Evolutionary conservation across 306 rosid genomes (phyloP).

Genomic region (Casuarina cunninghamiana): DNA sequence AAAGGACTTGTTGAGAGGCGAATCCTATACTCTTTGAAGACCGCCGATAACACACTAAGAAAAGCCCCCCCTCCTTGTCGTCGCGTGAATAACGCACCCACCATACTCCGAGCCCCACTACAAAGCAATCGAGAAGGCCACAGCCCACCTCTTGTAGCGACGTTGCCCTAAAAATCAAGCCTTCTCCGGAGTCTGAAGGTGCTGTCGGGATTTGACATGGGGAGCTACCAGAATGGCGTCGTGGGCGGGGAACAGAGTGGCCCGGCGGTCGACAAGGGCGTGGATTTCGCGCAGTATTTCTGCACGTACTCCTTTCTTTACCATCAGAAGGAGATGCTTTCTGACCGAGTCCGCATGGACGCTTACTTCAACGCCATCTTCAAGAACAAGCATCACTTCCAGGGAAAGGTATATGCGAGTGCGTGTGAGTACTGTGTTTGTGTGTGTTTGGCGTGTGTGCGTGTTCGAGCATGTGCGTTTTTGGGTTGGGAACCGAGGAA

Average conservation of each 20-base stretch:
- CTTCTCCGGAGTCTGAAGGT: not conserved
- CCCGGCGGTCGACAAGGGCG: slow-evolving; percentile 64
- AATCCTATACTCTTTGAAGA: too few relatives aligned
- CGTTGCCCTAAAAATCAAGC: slow-evolving; percentile 44
- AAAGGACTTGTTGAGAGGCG: too few relatives aligned
- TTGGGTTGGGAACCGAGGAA: not conserved
- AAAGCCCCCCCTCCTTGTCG: too few relatives aligned
- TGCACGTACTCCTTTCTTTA: slow-evolving; percentile 90
- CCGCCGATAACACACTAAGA: too few relatives aligned
- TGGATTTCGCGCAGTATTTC: slow-evolving; percentile 84
- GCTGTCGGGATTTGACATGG: slow-evolving; percentile 43
- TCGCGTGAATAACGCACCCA: too few relatives aligned
- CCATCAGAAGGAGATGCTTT: slow-evolving; percentile 99
- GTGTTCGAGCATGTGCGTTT: not conserved
- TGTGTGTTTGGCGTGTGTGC: not conserved
- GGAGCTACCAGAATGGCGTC: slow-evolving; percentile 56
- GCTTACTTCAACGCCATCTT: slow-evolving; percentile 83
- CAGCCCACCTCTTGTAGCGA: not conserved
- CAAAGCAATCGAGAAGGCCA: too few relatives aligned
- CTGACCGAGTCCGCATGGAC: slow-evolving; percentile 98
- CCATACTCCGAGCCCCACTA: too few relatives aligned
- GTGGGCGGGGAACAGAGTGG: slow-evolving; percentile 31
- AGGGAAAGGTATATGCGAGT: slow-evolving; percentile 57
- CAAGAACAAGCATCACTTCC: slow-evolving; percentile 76
- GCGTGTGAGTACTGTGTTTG: not conserved